Conservation (phyloP, 805 yeast species). For the Lipomyces starkeyi region DNA sequence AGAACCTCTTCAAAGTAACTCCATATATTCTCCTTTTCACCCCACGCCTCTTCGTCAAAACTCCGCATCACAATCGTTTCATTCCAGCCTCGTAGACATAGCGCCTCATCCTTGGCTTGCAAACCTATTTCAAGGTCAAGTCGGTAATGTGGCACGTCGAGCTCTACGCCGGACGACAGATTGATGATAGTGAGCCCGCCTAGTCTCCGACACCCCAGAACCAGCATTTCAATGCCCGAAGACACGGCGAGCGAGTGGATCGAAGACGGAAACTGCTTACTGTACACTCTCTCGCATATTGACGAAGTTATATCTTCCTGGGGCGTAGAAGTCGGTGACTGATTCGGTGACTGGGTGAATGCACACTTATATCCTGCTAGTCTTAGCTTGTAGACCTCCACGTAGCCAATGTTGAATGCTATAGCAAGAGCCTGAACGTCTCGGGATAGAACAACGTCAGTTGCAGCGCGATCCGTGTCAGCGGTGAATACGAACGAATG, state of each 20-base stretch:
- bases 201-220: slow-evolving; percentile 35
- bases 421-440: slow-evolving; percentile 31
- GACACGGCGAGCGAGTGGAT: slow-evolving; percentile 36
- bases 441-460: slow-evolving; percentile 20
- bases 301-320: background rate
- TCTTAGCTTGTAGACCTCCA: slow-evolving; percentile 32
- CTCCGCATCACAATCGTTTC: slow-evolving; percentile 39
- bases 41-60: slow-evolving; percentile 25
- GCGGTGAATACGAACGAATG: slow-evolving; percentile 11
- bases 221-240: slow-evolving; percentile 31
- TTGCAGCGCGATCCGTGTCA: slow-evolving; percentile 23
- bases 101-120: slow-evolving; percentile 27
- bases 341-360: background rate
- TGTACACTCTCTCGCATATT: slow-evolving; percentile 23
- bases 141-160: slow-evolving; percentile 40
- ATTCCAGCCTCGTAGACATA: slow-evolving; percentile 33
- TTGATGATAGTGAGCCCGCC: slow-evolving; percentile 39
- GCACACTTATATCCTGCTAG: slow-evolving; percentile 5
- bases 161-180: slow-evolving; percentile 28
- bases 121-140: slow-evolving; percentile 31
- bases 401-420: slow-evolving; percentile 31
- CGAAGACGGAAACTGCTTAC: slow-evolving; percentile 37
- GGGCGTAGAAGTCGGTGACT: background rate
- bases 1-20: slow-evolving; percentile 26
- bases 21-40: slow-evolving; percentile 25